Evolutionary conservation across 805 yeast genomes (phyloP).

Genomic region (Wickerhamomyces bisporus): DNA sequence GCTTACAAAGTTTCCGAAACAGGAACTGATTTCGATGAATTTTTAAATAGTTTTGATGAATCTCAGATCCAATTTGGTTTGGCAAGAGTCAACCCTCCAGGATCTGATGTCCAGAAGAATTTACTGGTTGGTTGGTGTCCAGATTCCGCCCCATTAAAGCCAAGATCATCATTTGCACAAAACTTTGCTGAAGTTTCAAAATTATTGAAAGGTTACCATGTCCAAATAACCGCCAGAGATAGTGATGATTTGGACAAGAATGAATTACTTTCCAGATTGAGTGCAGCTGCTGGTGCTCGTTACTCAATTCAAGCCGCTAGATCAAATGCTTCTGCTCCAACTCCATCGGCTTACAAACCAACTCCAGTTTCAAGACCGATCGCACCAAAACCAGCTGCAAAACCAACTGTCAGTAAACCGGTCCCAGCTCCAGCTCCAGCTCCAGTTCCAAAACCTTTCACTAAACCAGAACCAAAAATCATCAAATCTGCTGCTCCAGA

Average conservation of each 20-base stretch:
- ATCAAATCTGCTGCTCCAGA: conserved; percentile 18
- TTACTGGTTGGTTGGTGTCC: conserved; percentile 96
- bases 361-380: conserved; percentile 23
- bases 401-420: conserved; percentile 7
- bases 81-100: conserved; percentile 81
- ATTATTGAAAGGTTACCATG: conserved; percentile 78
- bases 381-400: conserved; percentile 22
- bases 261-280: conserved; percentile 69
- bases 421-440: conserved; percentile 16
- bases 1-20: conserved; percentile 38
- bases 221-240: conserved; percentile 95
- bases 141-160: conserved; percentile 81
- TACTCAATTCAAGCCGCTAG: conserved; percentile 59
- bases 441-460: conserved; percentile 16
- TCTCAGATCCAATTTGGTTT: conserved; percentile 88
- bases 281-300: conserved; percentile 94
- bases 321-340: conserved; percentile 26
- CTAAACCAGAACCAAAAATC: conserved; percentile 19
- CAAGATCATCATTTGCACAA: conserved; percentile 69
- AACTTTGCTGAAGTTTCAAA: conserved; percentile 74
- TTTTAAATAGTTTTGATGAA: conserved; percentile 77
- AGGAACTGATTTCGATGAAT: conserved; percentile 68
- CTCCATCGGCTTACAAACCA: conserved; percentile 23
- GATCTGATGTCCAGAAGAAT: conserved; percentile 83
- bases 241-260: conserved; percentile 79